A percentile compares a stretch with the other conserved stretches of the same genome.
phyloP scores from a whole-genome alignment of 345 rosid species.

The Salix arbutifolia region DNA sequence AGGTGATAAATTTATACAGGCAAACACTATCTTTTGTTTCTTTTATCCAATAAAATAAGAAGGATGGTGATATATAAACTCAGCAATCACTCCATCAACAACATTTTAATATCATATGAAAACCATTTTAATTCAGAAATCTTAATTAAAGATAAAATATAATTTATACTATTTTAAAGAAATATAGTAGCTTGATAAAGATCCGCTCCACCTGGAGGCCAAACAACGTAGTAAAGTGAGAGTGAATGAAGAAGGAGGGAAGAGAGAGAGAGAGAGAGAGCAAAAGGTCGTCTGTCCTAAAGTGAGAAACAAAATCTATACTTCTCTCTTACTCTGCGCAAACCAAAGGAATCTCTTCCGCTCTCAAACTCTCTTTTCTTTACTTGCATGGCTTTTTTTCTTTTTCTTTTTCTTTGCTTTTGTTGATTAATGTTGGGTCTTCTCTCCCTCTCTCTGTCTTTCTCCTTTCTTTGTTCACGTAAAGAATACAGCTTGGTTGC shows the following conservation, averaged over 20 bases:
- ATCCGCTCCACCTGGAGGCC: conserved; percentile 22
- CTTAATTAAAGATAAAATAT: too few relatives aligned
- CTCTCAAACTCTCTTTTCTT: background rate
- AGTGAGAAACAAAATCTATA: conserved; percentile 20
- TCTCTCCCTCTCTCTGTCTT: conserved; percentile 1
- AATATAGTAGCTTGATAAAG: background rate
- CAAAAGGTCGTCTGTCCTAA: conserved; percentile 1
- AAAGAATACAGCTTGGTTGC: conserved; percentile 32
- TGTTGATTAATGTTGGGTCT: conserved; percentile 6
- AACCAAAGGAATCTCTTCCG: conserved; percentile 30
- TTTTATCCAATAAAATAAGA: too few relatives aligned
- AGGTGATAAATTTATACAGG: too few relatives aligned
- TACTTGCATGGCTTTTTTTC: conserved; percentile 10
- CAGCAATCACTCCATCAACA: too few relatives aligned
- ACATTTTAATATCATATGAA: too few relatives aligned
- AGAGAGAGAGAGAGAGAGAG: too few relatives aligned
- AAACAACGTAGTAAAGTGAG: conserved; percentile 20
- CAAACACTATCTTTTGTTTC: too few relatives aligned
- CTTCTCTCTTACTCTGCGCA: background rate
- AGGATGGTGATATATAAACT: too few relatives aligned
- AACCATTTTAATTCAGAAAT: too few relatives aligned
- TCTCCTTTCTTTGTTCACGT: conserved; percentile 27
- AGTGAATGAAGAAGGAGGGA: conserved; percentile 20
- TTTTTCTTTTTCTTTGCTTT: background rate
- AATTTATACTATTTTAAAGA: too few relatives aligned